Conservation (phyloP, 2,329 filamentous ascomycete species). For the Colletotrichum sidae region DNA sequence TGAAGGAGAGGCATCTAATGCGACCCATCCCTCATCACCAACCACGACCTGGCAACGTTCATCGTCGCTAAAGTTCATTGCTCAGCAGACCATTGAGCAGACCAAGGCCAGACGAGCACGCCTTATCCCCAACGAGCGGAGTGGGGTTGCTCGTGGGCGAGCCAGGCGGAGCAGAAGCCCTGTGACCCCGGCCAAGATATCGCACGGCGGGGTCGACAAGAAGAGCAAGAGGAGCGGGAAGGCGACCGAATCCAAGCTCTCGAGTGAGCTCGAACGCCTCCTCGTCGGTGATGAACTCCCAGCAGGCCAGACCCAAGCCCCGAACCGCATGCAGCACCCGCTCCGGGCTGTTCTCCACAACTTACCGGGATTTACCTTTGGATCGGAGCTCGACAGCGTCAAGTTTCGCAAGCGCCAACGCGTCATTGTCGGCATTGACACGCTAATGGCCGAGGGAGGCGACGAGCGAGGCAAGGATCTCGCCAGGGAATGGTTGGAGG, state of each 20-base stretch:
- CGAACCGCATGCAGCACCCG: constrained; percentile 15
- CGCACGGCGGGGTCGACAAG: constrained; percentile 10
- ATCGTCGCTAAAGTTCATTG: background rate
- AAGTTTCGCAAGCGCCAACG: constrained; percentile 15
- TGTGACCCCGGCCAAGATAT: background rate
- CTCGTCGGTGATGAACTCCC: constrained; percentile 12
- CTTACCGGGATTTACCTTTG: constrained; percentile 23
- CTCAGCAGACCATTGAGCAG: background rate
- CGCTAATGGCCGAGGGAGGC: constrained; percentile 6
- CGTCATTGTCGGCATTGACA: constrained; percentile 13
- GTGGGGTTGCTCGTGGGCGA: background rate
- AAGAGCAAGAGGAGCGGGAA: constrained; percentile 18
- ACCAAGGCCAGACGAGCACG: background rate
- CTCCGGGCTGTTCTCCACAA: constrained; percentile 15
- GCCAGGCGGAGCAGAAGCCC: constrained; percentile 1
- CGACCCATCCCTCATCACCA: background rate
- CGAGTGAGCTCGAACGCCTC: constrained; percentile 16
- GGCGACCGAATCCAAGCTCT: constrained; percentile 16
- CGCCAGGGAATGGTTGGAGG: constrained; percentile 21
- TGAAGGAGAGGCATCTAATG: too few species aligned
- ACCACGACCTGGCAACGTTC: background rate
- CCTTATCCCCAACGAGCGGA: background rate
- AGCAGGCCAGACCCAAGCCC: background rate
- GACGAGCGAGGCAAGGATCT: constrained; percentile 3
- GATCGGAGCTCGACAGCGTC: constrained; percentile 22